Base-by-base conservation (phyloP, 2,329 filamentous ascomycete species). In the Pseudogymnoascus sp. region DNA sequence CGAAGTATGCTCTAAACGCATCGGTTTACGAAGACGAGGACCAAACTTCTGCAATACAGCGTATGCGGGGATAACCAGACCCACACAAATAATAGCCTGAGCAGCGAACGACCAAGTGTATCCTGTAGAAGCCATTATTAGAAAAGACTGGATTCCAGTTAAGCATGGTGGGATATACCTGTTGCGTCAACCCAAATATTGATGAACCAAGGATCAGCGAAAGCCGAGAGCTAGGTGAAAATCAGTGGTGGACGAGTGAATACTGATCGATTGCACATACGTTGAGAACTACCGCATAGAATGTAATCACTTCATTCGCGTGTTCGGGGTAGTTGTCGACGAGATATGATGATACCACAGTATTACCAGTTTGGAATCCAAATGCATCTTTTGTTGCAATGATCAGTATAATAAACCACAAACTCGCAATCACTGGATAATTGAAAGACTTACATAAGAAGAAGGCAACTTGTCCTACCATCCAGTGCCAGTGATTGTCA, bases 321-420 rank as follows among this genome's bases (percentile, higher is more conserved):
- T 84, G 81, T 14, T 81, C 70, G 0, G 81, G 81, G 68, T 85
- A 84, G 52, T 76, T 76, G 68, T 85, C 83, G 35, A 85, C 77
- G 14, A 84, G 76, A 68, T 85, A 85, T 5, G 77, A 75, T 49
- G 76, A 80, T 8, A 80, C 72, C 2, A 79, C 77, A 0, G 81
- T 82, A 68, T 84, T 85, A 33, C 82, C 82, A 61, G 83, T 79
- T 65, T 85, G 82, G 65, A 84, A 79, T 16, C 82, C 82, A 0
- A 80, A 78, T 0, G 79, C 80, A 68, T 83, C 80, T 81, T 61
- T 14, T 33, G 14, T 52, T 31, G 45, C 25, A 9, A 25, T 40
- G 37, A 65, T 52, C 61, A 63, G 59, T 31, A 63, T 33, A 18
- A n/a, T 55, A 16, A 11, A 23, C 49, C 37, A 49, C 11, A 8